A percentile compares a stretch with the other conserved stretches of the same genome.
Conservation (phyloP, 2,329 filamentous ascomycete genomes). For the Aspergillus fructus region DNA sequence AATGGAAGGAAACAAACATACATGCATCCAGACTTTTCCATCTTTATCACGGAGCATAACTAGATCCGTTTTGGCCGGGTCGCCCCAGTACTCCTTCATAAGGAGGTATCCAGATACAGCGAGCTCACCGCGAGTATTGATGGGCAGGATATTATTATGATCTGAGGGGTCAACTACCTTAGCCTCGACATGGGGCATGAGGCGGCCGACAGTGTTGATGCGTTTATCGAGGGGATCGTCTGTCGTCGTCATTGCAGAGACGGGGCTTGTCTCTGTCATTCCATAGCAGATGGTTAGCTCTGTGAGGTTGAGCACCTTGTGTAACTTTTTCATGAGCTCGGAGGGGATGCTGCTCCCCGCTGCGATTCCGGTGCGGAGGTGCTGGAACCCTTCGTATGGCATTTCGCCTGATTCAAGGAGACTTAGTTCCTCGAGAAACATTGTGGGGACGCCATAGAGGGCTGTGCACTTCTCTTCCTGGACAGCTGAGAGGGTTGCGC, state of each 20-base stretch:
- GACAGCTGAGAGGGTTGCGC: conserved; percentile 65
- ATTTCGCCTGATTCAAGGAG: conserved; percentile 60
- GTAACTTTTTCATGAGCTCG: conserved; percentile 66
- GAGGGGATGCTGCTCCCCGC: conserved; percentile 84
- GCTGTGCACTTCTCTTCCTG: conserved; percentile 64
- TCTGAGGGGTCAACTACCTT: conserved; percentile 75
- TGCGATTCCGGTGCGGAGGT: conserved; percentile 84
- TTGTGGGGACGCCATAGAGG: conserved; percentile 88
- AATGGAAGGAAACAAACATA: conserved; percentile 26
- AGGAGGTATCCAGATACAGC: conserved; percentile 81
- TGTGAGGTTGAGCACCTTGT: conserved; percentile 70
- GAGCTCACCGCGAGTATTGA: conserved; percentile 74
- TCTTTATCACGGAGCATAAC: conserved; percentile 61
- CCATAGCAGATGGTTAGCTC: conserved; percentile 94
- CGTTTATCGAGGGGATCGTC: conserved; percentile 71
- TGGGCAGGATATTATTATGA: conserved; percentile 56
- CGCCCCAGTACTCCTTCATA: conserved; percentile 90
- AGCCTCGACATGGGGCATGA: conserved; percentile 77
- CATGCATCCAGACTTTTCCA: conserved; percentile 74
- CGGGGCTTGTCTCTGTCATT: conserved; percentile 84
- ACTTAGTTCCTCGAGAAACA: conserved; percentile 88
- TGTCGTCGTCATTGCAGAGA: conserved; percentile 75
- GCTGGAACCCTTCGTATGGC: conserved; percentile 55
- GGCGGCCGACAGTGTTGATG: conserved; percentile 72
- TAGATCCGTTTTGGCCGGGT: conserved; percentile 66